Conservation (phyloP, 148 eudicot genomes). For the Camellia granthamiana region DNA sequence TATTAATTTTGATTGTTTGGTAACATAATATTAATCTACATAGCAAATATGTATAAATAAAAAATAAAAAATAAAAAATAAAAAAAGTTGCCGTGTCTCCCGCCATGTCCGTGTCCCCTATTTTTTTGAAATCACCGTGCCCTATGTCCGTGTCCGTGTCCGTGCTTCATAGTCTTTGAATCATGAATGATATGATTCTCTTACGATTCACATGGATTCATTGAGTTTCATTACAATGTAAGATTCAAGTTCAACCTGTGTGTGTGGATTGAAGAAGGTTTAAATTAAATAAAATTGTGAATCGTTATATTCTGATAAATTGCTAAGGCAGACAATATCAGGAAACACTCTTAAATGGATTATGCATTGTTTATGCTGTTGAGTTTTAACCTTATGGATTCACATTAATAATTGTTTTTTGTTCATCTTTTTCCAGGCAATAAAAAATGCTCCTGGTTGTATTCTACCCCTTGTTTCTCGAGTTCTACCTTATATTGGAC, state of each 20-base stretch:
- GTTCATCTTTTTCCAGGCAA: slow-evolving; percentile 59
- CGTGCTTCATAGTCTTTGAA: background rate
- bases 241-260: background rate
- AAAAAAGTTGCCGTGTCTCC: no score
- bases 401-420: slow-evolving; percentile 11
- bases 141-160: no score
- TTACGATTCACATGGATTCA: background rate
- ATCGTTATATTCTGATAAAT: background rate
- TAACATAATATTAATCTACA: no score
- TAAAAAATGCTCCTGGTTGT: slow-evolving; percentile 88
- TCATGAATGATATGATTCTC: background rate
- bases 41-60: no score
- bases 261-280: background rate
- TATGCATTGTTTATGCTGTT: background rate
- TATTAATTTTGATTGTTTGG: no score
- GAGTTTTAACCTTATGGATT: background rate
- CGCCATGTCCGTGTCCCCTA: no score
- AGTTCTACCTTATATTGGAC: slow-evolving; percentile 79
- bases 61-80: no score
- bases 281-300: background rate
- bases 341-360: background rate
- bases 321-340: background rate
- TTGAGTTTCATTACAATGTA: background rate
- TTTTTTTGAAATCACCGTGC: no score
- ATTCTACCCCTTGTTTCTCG: slow-evolving; percentile 84